Evolutionary conservation across 2,329 filamentous ascomycete genomes (phyloP).

Genomic region (Alternaria solani): DNA sequence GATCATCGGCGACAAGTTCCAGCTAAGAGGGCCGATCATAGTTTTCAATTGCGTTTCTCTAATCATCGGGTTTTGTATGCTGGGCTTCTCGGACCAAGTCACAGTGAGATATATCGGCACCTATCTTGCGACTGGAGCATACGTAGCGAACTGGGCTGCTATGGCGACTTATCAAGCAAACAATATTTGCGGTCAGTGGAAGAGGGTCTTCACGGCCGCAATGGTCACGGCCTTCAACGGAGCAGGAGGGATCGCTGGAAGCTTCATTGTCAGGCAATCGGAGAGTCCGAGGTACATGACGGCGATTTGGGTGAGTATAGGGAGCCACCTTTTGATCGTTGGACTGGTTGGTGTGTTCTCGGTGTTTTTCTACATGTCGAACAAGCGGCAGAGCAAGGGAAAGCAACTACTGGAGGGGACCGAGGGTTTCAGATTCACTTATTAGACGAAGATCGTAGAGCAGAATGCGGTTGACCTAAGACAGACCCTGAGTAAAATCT

Average conservation of each 20-base stretch:
- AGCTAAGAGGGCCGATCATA: constrained; percentile 69
- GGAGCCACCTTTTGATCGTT: constrained; percentile 66
- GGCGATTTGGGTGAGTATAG: constrained; percentile 73
- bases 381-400: constrained; percentile 59
- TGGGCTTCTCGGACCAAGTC: constrained; percentile 68
- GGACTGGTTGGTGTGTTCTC: constrained; percentile 62
- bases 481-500: not conserved
- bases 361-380: constrained; percentile 62
- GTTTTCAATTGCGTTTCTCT: constrained; percentile 69
- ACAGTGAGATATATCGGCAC: constrained; percentile 70
- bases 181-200: constrained; percentile 64
- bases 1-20: constrained; percentile 67
- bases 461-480: constrained; percentile 1
- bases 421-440: constrained; percentile 57
- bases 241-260: constrained; percentile 70
- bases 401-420: constrained; percentile 61
- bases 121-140: constrained; percentile 72
- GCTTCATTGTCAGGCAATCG: constrained; percentile 68
- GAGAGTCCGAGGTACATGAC: constrained; percentile 71
- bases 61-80: constrained; percentile 70
- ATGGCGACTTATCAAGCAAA: constrained; percentile 66
- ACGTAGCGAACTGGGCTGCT: constrained; percentile 74
- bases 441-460: constrained; percentile 33
- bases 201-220: constrained; percentile 68
- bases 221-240: constrained; percentile 68